phyloP scores from a whole-genome alignment of 2,329 filamentous ascomycete genomes.

The Thelonectria blattea region DNA sequence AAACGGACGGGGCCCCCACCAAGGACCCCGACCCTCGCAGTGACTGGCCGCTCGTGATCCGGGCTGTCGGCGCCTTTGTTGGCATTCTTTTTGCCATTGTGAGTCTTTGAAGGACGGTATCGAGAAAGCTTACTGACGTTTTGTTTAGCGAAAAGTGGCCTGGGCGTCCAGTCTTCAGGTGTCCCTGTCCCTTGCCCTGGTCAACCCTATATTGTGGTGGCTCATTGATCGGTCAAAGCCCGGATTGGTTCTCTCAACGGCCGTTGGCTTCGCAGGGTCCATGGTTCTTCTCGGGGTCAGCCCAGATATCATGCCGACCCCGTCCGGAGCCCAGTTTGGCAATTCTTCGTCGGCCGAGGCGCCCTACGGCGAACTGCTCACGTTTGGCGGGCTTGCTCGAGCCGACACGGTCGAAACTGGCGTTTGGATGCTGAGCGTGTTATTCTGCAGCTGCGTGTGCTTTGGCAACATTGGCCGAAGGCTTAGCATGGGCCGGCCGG shows the following conservation, averaged over 20 bases:
- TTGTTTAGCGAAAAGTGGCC: slow-evolving; percentile 77
- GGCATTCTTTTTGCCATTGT: slow-evolving; percentile 76
- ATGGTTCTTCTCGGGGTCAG: slow-evolving; percentile 75
- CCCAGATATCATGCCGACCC: slow-evolving; percentile 77
- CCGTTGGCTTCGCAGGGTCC: slow-evolving; percentile 77
- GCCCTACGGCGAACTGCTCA: slow-evolving; percentile 23
- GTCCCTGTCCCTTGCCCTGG: slow-evolving; percentile 84
- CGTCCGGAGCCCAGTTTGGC: slow-evolving; percentile 49
- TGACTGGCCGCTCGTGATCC: slow-evolving; percentile 74
- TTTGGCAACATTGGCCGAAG: slow-evolving; percentile 94
- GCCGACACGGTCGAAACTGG: slow-evolving; percentile 72
- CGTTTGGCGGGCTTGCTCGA: slow-evolving; percentile 60
- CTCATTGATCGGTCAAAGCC: slow-evolving; percentile 88
- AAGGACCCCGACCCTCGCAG: slow-evolving; percentile 53
- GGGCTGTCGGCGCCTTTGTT: slow-evolving; percentile 65
- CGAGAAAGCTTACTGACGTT: slow-evolving; percentile 23
- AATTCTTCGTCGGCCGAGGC: slow-evolving; percentile 26
- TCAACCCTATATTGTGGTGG: slow-evolving; percentile 95
- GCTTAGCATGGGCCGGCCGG: slow-evolving; percentile 63
- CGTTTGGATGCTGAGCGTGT: slow-evolving; percentile 89
- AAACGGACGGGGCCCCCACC: slow-evolving; percentile 34
- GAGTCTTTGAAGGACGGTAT: slow-evolving; percentile 46
- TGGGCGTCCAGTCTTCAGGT: slow-evolving; percentile 97
- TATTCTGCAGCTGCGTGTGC: slow-evolving; percentile 94
- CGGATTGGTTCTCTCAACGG: slow-evolving; percentile 79